Evolutionary conservation across 192 early-diverging fungal species (phyloP).

Genomic region (Coemansia sp.): DNA sequence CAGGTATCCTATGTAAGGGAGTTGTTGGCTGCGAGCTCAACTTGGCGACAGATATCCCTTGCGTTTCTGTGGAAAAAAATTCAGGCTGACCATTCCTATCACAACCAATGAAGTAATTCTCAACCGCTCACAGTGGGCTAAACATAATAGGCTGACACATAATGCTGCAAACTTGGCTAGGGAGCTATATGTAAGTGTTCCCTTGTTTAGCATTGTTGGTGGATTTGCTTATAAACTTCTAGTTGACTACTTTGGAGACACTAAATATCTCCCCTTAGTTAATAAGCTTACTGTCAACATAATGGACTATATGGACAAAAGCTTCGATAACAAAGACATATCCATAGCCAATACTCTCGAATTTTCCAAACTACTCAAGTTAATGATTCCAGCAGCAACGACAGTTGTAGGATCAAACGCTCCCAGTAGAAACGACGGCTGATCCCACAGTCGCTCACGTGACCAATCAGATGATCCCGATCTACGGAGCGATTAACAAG

Average conservation of each 20-base stretch:
- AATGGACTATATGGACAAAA: not conserved
- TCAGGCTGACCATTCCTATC: not conserved
- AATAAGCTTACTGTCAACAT: not conserved
- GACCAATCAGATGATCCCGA: no score
- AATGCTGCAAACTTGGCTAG: not conserved
- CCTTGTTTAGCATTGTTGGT: not conserved
- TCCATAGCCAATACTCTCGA: not conserved
- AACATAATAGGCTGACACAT: not conserved
- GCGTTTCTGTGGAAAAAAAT: not conserved
- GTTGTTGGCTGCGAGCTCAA: not conserved
- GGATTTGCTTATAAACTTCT: not conserved
- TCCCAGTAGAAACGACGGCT: no score
- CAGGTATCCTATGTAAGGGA: not conserved
- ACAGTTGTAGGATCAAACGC: no score
- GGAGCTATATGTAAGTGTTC: not conserved
- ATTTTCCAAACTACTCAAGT: not conserved
- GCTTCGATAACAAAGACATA: not conserved
- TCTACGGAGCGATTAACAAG: no score
- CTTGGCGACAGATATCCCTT: not conserved
- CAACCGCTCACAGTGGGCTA: not conserved
- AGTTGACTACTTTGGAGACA: not conserved
- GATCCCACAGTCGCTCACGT: no score
- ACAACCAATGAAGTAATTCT: not conserved
- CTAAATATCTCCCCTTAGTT: not conserved
- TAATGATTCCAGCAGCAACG: not conserved